Evolutionary conservation across 768 basidiomycete genomes (phyloP).

Genomic region (Hemileccinum rubropunctum): DNA sequence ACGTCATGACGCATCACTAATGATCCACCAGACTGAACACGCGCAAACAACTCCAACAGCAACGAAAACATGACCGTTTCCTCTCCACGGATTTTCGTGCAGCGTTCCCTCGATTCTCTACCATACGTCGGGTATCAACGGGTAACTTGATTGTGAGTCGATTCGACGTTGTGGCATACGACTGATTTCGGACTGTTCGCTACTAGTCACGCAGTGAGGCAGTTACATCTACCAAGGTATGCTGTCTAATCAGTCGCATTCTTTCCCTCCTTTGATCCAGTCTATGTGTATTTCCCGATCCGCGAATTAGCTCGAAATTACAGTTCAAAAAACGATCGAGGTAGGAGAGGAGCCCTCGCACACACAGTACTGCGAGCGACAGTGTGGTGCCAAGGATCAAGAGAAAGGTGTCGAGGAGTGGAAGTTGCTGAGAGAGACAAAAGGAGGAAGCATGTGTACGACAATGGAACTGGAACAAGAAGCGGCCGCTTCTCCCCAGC

Average conservation of each 20-base stretch:
- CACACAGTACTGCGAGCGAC: too few relatives aligned
- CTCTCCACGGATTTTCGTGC: conserved; percentile 24
- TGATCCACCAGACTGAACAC: conserved; percentile 35
- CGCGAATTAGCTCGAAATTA: conserved; percentile 27
- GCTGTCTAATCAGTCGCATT: background rate
- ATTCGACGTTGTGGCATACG: background rate
- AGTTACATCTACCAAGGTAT: conserved; percentile 17
- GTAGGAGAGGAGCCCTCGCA: too few relatives aligned
- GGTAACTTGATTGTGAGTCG: conserved; percentile 12
- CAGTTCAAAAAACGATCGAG: conserved; percentile 28
- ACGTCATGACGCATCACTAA: background rate
- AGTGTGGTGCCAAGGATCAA: too few relatives aligned
- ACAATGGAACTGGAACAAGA: too few relatives aligned
- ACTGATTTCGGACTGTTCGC: background rate
- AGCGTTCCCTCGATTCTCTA: conserved; percentile 22
- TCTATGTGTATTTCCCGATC: too few relatives aligned
- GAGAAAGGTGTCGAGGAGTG: background rate
- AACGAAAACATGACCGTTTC: conserved; percentile 23
- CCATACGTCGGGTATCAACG: conserved; percentile 10
- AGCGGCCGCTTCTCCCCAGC: too few relatives aligned
- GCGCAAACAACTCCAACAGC: conserved; percentile 32
- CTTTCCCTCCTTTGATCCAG: background rate
- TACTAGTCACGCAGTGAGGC: conserved; percentile 10
- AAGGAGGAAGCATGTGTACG: too few relatives aligned
- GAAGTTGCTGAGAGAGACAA: too few relatives aligned